These are phyloP conservation scores for Fistulinella prunicolor DNA, from an alignment of 768 basidiomycete genomes.

Conservation along the genomic window DNA sequence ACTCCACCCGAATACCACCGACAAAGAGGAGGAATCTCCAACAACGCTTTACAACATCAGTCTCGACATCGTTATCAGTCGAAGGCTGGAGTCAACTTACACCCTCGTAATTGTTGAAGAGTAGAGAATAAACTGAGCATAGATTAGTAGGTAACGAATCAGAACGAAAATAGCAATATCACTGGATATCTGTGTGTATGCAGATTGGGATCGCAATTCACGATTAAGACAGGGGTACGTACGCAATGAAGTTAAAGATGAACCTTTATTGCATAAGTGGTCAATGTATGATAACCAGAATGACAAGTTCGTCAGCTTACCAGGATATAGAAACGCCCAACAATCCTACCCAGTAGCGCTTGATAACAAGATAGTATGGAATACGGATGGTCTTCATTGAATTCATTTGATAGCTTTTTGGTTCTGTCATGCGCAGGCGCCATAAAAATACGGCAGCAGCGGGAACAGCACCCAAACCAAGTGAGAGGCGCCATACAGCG, in stretches of 20 bases:
- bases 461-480: conserved; percentile 81
- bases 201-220: background rate
- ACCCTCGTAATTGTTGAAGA: conserved; percentile 70
- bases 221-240: conserved; percentile 25
- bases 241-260: conserved; percentile 79
- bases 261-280: conserved; percentile 42
- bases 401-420: conserved; percentile 66
- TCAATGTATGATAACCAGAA: background rate
- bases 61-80: background rate
- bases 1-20: conserved; percentile 77
- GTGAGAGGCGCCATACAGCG: conserved; percentile 82
- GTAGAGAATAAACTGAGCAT: conserved; percentile 69
- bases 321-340: conserved; percentile 74
- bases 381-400: conserved; percentile 74
- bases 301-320: conserved; percentile 32
- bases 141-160: conserved; percentile 3
- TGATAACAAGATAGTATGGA: conserved; percentile 74
- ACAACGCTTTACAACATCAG: conserved; percentile 47
- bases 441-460: conserved; percentile 80
- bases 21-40: conserved; percentile 47
- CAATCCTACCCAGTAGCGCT: conserved; percentile 73
- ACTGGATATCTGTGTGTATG: conserved; percentile 55
- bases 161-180: conserved; percentile 24
- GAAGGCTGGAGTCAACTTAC: conserved; percentile 37
- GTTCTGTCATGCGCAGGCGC: conserved; percentile 84